A percentile compares a stretch with the other conserved stretches of the same genome.
These are phyloP conservation scores for Ostreobium quekettii DNA, from an alignment of 139 green algal genomes.

Conservation along the genomic window DNA sequence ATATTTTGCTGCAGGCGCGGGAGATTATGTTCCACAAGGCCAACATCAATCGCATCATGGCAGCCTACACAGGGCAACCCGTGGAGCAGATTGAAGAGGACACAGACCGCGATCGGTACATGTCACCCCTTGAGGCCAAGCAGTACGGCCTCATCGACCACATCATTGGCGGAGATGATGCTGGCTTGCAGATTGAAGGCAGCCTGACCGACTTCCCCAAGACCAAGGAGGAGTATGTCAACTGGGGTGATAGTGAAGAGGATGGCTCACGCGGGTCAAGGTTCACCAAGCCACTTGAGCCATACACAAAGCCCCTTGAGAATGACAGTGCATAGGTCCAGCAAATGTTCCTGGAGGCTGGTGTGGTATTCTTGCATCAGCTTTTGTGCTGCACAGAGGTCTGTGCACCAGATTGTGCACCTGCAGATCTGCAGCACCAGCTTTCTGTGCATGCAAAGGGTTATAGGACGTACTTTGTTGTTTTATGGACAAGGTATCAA, in stretches of 20 bases:
- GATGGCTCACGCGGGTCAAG: conserved; percentile 29
- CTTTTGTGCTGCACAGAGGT: too few species aligned
- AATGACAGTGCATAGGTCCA: too few species aligned
- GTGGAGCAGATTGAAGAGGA: conserved; percentile 88
- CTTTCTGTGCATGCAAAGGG: too few species aligned
- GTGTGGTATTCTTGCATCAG: too few species aligned
- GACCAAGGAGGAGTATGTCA: conserved; percentile 59
- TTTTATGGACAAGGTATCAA: too few species aligned
- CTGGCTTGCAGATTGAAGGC: conserved; percentile 55
- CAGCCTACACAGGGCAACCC: conserved; percentile 74
- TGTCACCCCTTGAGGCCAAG: conserved; percentile 92
- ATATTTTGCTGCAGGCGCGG: conserved; percentile 66
- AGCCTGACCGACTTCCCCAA: conserved; percentile 49
- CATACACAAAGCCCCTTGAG: conserved; percentile 19
- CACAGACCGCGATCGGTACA: conserved; percentile 96
- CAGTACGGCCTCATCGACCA: conserved; percentile 95
- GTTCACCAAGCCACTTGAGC: conserved; percentile 19
- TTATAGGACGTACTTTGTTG: too few species aligned
- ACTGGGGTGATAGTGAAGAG: conserved; percentile 37
- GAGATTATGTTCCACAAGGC: conserved; percentile 99
- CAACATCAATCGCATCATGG: conserved; percentile 97
- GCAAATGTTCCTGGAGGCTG: too few species aligned
- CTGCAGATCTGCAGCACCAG: too few species aligned
- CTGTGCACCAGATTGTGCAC: too few species aligned
- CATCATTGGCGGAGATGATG: conserved; percentile 91